phyloP scores from a whole-genome alignment of 2,329 filamentous ascomycete genomes.

The Apiospora phragmitis region DNA sequence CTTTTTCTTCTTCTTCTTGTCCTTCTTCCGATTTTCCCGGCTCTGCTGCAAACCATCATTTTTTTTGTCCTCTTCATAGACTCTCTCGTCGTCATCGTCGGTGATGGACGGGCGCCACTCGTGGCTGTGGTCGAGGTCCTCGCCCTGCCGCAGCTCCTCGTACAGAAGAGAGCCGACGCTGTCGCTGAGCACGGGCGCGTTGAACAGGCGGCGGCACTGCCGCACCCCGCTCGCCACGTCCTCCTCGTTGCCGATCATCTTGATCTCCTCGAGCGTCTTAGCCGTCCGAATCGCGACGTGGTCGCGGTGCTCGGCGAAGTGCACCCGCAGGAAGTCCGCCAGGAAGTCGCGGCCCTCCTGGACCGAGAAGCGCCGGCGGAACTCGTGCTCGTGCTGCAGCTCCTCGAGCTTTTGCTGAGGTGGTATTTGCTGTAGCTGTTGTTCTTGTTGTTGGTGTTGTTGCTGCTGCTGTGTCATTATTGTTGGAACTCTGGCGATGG shows the following conservation, averaged over 20 bases:
- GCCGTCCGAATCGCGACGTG: conserved; percentile 16
- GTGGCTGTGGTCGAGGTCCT: conserved; percentile 19
- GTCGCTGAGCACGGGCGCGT: conserved; percentile 24
- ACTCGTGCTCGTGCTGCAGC: conserved; percentile 11
- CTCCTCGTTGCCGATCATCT: conserved; percentile 24
- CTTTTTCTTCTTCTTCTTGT: not conserved
- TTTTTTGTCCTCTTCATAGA: too few relatives aligned
- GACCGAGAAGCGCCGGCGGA: conserved; percentile 4
- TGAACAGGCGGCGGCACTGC: conserved; percentile 22
- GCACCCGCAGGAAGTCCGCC: conserved; percentile 17
- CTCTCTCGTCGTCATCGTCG: not conserved
- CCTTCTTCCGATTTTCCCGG: not conserved
- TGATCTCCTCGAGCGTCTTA: conserved; percentile 22
- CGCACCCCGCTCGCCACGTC: conserved; percentile 15
- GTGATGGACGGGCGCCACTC: not conserved
- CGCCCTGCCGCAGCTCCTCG: conserved; percentile 21
- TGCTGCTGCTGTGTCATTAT: not conserved
- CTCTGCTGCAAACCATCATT: not conserved
- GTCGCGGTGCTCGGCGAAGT: conserved; percentile 19
- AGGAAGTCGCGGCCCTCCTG: conserved; percentile 20
- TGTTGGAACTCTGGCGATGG: too few relatives aligned
- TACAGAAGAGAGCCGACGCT: conserved; percentile 21
- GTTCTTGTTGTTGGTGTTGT: not conserved
- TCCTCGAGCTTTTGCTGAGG: not conserved
- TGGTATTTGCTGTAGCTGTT: not conserved